Conservation (phyloP, 192 early-diverging fungal genomes). For the Phycomyces nitens region DNA sequence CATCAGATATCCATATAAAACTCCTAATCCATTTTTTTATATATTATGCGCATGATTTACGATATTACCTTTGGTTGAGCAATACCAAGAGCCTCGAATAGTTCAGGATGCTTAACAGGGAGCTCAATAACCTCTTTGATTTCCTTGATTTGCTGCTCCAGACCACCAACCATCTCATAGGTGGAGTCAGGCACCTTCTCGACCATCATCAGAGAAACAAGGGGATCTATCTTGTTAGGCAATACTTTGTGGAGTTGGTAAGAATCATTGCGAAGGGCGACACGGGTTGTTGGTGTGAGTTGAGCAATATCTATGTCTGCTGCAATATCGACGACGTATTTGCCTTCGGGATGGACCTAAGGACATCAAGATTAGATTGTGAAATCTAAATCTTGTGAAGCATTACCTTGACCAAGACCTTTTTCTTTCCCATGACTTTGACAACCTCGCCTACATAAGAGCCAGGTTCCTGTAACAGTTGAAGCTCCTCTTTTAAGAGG, state of each 20-base stretch:
- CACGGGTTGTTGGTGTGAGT: conserved; percentile 89
- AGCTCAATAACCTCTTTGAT: conserved; percentile 99
- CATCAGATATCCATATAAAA: too few relatives aligned
- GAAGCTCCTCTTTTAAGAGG: conserved; percentile 91
- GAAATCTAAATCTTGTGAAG: conserved; percentile 5
- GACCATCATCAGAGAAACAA: conserved; percentile 99
- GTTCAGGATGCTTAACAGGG: conserved; percentile 98
- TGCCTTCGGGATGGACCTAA: conserved; percentile 93
- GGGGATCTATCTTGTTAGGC: conserved; percentile 98
- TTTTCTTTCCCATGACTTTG: conserved; percentile 98
- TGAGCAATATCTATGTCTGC: conserved; percentile 85
- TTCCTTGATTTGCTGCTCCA: conserved; percentile 99
- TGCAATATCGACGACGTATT: conserved; percentile 96
- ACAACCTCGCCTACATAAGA: conserved; percentile 96
- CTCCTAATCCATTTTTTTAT: too few relatives aligned
- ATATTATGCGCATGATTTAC: neutral
- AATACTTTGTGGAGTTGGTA: conserved; percentile 93
- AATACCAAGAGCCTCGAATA: conserved; percentile 97
- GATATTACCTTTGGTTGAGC: conserved; percentile 86
- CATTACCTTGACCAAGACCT: conserved; percentile 76
- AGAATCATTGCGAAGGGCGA: conserved; percentile 89
- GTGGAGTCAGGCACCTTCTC: conserved; percentile 99
- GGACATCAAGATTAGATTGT: conserved; percentile 28
- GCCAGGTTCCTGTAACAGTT: conserved; percentile 94
- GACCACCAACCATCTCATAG: conserved; percentile 98